Evolutionary conservation across 768 basidiomycete genomes (phyloP), one percentile per base, ranked within the genome.

Genomic region (Strobilomyces dryophilus): DNA sequence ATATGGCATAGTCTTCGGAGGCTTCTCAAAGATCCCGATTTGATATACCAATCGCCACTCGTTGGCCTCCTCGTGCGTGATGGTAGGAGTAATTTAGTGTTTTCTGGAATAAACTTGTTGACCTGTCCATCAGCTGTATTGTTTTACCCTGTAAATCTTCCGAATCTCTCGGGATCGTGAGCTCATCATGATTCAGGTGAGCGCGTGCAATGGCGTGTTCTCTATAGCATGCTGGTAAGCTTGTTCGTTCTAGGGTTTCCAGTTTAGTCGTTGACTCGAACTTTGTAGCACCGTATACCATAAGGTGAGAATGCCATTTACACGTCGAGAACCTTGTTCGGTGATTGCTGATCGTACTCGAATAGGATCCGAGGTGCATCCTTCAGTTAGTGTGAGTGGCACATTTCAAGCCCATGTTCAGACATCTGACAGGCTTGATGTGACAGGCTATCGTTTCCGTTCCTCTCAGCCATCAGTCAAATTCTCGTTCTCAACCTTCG

Each of bases 401-500:
- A 1, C 2, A 8, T 35, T 0, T 17, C 5, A 1, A 8, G 18
- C 14, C 21, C 6, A 21, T 4, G 11, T 29, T 35, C 27, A 18
- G 3, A 24, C 20, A 7, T 47, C 20, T 50, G 14, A 41, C 3
- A 24, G 24, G 3, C 2, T n/a, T 31, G 12, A 21, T 35, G 20
- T 9, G 18, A 18, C 53, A 64, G 63, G 11, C 8, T 65, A 14
- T 27, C 63, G 5, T 42, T 21, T 7, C 61, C 58, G 2, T 15
- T 62, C 0, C 47, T 64, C 15, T 54, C 60, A 0, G 20, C 57
- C 7, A 17, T 45, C 1, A 60, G 63, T 18, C 63, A 64, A 45
- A 60, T 55, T 4, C 53, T 59, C 11, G 47, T 64, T 18, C 49
- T 64, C 27, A 64, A 61, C 35, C 55, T 64, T 21, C 52, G 54